phyloP scores from a whole-genome alignment of 1,284 basidiomycete species.

The Moniliella sp. region DNA sequence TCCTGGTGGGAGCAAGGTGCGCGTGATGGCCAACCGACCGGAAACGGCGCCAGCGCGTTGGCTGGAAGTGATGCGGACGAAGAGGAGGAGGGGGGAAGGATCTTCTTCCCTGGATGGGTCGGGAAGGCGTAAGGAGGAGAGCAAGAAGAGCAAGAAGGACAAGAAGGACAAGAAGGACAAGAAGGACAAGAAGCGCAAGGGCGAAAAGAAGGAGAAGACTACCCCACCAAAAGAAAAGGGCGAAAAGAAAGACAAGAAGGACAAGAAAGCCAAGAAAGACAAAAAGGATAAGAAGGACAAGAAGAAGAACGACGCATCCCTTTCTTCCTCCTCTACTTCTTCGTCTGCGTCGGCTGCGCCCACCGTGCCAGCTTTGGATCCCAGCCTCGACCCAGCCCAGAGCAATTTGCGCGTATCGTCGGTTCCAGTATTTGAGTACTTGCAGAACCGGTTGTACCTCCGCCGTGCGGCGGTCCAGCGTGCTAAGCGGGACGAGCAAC shows the following conservation, averaged over 20 bases:
- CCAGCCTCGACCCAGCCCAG: not conserved
- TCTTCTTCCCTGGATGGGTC: not conserved
- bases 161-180: conserved; percentile 7
- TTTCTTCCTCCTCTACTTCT: not conserved
- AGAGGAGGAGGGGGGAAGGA: conserved; percentile 3
- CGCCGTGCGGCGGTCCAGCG: not conserved
- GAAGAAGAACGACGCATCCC: conserved; percentile 6
- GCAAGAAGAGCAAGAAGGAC: conserved; percentile 2
- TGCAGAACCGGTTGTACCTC: not conserved
- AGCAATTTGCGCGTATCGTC: not conserved
- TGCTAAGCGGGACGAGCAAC: not conserved
- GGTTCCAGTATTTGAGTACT: not conserved
- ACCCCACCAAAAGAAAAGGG: conserved; percentile 3
- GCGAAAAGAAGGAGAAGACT: conserved; percentile 2
- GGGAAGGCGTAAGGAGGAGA: conserved; percentile 1
- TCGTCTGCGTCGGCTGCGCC: not conserved
- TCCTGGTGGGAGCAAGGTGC: conserved; percentile 16
- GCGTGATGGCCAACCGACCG: conserved; percentile 6
- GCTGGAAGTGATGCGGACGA: conserved; percentile 2
- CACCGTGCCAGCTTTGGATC: not conserved
- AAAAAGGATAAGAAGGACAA: conserved; percentile 5
- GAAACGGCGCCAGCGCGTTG: conserved; percentile 1
- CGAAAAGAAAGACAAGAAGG: conserved; percentile 4
- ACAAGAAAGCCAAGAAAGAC: conserved; percentile 3
- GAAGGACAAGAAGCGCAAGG: conserved; percentile 6